These are phyloP conservation scores for Mycena belliarum DNA, from an alignment of 768 basidiomycete species.

Conservation along the genomic window DNA sequence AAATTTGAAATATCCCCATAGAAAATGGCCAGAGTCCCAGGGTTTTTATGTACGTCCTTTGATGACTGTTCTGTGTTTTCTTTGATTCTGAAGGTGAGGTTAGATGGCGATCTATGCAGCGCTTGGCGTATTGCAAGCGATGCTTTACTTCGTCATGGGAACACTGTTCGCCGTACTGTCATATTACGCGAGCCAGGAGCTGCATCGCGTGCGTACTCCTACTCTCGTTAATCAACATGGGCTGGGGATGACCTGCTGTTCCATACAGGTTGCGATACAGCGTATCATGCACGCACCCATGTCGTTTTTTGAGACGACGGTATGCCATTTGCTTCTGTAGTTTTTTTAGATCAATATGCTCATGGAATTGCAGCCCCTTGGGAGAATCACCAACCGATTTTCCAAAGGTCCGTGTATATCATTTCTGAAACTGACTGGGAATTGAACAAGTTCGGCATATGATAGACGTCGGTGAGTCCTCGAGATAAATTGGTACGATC, in stretches of 20 bases:
- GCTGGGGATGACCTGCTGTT: too few species aligned
- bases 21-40: conserved; percentile 56
- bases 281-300: conserved; percentile 84
- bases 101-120: conserved; percentile 84
- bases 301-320: conserved; percentile 88
- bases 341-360: too few species aligned
- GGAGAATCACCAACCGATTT: conserved; percentile 89
- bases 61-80: neutral
- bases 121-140: conserved; percentile 70
- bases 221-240: too few species aligned
- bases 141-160: conserved; percentile 70
- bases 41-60: conserved; percentile 67
- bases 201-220: too few species aligned
- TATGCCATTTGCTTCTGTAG: conserved; percentile 27
- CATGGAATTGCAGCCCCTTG: conserved; percentile 75
- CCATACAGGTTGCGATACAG: too few species aligned
- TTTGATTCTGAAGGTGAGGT: neutral
- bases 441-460: too few species aligned
- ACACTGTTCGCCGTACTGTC: conserved; percentile 65
- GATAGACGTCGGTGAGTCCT: too few species aligned
- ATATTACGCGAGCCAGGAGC: conserved; percentile 70
- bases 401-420: conserved; percentile 75
- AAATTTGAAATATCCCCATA: too few species aligned
- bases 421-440: too few species aligned
- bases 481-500: too few species aligned